These are phyloP conservation scores for Ilyonectria destructans DNA, from an alignment of 2,329 filamentous ascomycete species.

Conservation along the genomic window DNA sequence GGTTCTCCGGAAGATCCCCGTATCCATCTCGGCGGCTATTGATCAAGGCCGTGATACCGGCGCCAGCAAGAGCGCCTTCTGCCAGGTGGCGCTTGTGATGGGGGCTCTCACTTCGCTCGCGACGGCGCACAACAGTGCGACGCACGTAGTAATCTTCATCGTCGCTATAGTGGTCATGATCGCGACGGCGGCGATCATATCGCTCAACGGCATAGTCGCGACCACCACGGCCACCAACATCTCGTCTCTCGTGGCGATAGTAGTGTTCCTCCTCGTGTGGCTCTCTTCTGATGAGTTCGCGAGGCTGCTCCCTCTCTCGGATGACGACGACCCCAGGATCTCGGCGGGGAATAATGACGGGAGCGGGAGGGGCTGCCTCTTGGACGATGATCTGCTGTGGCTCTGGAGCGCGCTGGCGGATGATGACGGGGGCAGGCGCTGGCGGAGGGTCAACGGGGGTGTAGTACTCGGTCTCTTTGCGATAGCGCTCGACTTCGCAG, in stretches of 20 bases:
- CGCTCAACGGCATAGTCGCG: slow-evolving; percentile 53
- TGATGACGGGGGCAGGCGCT: slow-evolving; percentile 65
- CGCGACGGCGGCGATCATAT: slow-evolving; percentile 60
- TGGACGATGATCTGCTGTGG: slow-evolving; percentile 74
- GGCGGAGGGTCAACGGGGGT: slow-evolving; percentile 66
- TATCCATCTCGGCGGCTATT: slow-evolving; percentile 68
- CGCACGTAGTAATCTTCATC: slow-evolving; percentile 67
- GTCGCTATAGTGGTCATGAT: slow-evolving; percentile 63
- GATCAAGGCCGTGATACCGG: slow-evolving; percentile 73
- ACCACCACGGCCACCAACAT: slow-evolving; percentile 56
- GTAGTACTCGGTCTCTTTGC: slow-evolving; percentile 76
- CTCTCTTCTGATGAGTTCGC: slow-evolving; percentile 56
- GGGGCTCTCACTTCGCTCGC: slow-evolving; percentile 67
- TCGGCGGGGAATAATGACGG: slow-evolving; percentile 65
- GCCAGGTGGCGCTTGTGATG: slow-evolving; percentile 74
- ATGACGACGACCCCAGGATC: slow-evolving; percentile 64
- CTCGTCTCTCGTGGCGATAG: slow-evolving; percentile 64
- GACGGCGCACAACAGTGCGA: slow-evolving; percentile 64
- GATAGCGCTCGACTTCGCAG: slow-evolving; percentile 72
- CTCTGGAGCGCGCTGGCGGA: slow-evolving; percentile 70
- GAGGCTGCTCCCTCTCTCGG: slow-evolving; percentile 60
- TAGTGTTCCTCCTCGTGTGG: slow-evolving; percentile 66
- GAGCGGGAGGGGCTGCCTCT: slow-evolving; percentile 68
- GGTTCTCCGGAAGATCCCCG: slow-evolving; percentile 66
- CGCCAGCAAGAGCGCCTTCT: slow-evolving; percentile 76